A percentile compares a stretch with the other conserved stretches of the same genome.
Conservation (phyloP, 345 rosid genomes). For the Eutrema heterophyllum region DNA sequence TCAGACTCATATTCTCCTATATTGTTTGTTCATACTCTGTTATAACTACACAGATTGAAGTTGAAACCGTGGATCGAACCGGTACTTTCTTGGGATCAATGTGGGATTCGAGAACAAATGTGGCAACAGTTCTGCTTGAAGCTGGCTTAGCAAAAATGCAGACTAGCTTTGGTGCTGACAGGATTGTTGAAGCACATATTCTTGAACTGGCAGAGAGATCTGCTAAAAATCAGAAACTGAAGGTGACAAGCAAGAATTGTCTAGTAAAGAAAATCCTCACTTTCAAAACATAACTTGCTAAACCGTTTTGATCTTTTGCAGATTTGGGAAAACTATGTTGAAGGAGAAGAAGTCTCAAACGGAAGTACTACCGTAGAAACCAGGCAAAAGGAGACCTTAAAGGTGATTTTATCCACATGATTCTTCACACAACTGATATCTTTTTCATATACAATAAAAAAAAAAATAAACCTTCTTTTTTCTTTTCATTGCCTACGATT, state of each 20-base stretch:
- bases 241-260: constrained; percentile 40
- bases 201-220: constrained; percentile 89
- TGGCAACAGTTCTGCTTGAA: constrained; percentile 76
- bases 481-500: constrained; percentile 9
- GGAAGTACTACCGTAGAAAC: constrained; percentile 53
- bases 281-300: neutral
- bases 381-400: constrained; percentile 83
- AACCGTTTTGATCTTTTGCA: constrained; percentile 25
- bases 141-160: constrained; percentile 95
- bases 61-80: constrained; percentile 91
- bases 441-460: neutral
- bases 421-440: neutral
- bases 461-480: neutral
- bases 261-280: neutral
- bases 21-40: neutral
- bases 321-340: constrained; percentile 98
- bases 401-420: constrained; percentile 43
- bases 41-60: constrained; percentile 58
- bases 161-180: constrained; percentile 76
- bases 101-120: constrained; percentile 82
- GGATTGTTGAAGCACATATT: constrained; percentile 73
- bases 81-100: constrained; percentile 94
- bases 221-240: constrained; percentile 83
- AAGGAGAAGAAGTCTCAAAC: constrained; percentile 84
- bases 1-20: neutral